Conservation (phyloP, 495 filamentous ascomycete genomes). For the Penicillium bialowiezense region DNA sequence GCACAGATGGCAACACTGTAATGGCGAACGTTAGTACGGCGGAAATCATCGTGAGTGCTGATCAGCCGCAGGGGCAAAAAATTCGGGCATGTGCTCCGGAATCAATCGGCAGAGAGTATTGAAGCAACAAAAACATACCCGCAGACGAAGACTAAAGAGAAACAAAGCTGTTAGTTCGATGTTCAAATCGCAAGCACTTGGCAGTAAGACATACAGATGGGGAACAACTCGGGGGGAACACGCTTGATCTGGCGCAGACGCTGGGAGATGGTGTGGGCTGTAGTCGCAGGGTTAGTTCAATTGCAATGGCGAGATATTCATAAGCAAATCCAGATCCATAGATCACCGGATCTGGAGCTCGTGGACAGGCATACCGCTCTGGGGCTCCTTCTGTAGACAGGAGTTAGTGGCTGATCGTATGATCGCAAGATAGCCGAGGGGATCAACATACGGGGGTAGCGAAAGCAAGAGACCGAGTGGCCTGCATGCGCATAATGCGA, state of each 20-base stretch:
- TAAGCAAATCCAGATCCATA: slow-evolving; percentile 10
- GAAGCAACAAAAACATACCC: slow-evolving; percentile 47
- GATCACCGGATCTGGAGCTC: slow-evolving; percentile 2
- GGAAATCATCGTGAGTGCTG: not conserved
- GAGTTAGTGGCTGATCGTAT: slow-evolving; percentile 33
- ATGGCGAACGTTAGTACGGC: slow-evolving; percentile 25
- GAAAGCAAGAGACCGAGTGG: slow-evolving; percentile 62
- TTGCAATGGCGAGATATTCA: not conserved
- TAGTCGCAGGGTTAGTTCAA: slow-evolving; percentile 30
- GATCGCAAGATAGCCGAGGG: slow-evolving; percentile 10
- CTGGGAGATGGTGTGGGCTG: slow-evolving; percentile 97
- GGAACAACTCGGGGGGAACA: slow-evolving; percentile 91
- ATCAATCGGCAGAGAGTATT: slow-evolving; percentile 12
- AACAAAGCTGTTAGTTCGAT: slow-evolving; percentile 20
- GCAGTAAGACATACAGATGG: slow-evolving; percentile 68
- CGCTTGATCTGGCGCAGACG: slow-evolving; percentile 81
- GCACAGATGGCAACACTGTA: slow-evolving; percentile 64
- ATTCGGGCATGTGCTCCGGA: slow-evolving; percentile 15
- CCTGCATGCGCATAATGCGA: slow-evolving; percentile 53
- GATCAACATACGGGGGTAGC: slow-evolving; percentile 72
- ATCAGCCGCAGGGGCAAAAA: slow-evolving; percentile 7
- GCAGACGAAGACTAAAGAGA: slow-evolving; percentile 73
- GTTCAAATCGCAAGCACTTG: not conserved
- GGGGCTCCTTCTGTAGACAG: slow-evolving; percentile 70
- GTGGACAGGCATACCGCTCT: slow-evolving; percentile 62